Evolutionary conservation across 2,329 filamentous ascomycete genomes (phyloP).

Genomic region (Claviceps digitariae): DNA sequence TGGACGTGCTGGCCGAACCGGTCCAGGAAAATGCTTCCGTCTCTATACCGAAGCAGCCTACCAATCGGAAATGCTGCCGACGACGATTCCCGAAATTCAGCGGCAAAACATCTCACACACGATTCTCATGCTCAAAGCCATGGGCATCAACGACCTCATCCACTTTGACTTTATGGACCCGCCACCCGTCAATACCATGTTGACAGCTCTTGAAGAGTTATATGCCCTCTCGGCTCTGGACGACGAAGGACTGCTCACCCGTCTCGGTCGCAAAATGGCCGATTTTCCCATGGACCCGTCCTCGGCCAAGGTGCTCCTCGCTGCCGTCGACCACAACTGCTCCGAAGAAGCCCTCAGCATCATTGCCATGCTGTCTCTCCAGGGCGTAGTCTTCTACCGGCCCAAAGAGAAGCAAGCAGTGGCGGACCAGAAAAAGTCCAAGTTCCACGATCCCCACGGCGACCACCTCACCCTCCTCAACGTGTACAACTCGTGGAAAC

Average conservation of each 20-base stretch:
- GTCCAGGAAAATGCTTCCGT: slow-evolving; percentile 90
- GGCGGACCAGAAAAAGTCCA: slow-evolving; percentile 93
- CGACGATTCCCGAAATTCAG: slow-evolving; percentile 92
- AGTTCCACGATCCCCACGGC: slow-evolving; percentile 90
- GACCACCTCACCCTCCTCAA: slow-evolving; percentile 93
- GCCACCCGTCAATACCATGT: slow-evolving; percentile 93
- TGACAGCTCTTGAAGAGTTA: slow-evolving; percentile 87
- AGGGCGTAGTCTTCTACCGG: slow-evolving; percentile 80
- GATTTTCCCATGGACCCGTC: slow-evolving; percentile 97
- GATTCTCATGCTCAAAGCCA: slow-evolving; percentile 95
- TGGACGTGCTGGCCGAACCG: slow-evolving; percentile 84
- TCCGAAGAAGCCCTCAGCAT: slow-evolving; percentile 91
- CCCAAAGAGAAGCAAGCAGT: slow-evolving; percentile 95
- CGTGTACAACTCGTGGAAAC: slow-evolving; percentile 95
- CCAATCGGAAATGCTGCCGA: slow-evolving; percentile 93
- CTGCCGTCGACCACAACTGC: slow-evolving; percentile 74
- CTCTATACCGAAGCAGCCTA: slow-evolving; percentile 92
- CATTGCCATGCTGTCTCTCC: slow-evolving; percentile 83
- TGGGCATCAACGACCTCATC: slow-evolving; percentile 95
- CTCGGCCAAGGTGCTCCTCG: slow-evolving; percentile 80
- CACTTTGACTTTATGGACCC: slow-evolving; percentile 99
- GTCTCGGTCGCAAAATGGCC: slow-evolving; percentile 90
- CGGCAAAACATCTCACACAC: slow-evolving; percentile 84
- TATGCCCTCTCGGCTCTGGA: slow-evolving; percentile 87
- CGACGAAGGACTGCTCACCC: slow-evolving; percentile 85